Evolutionary conservation across 768 basidiomycete species (phyloP).

Genomic region (Omphalotus guepiniiformis): DNA sequence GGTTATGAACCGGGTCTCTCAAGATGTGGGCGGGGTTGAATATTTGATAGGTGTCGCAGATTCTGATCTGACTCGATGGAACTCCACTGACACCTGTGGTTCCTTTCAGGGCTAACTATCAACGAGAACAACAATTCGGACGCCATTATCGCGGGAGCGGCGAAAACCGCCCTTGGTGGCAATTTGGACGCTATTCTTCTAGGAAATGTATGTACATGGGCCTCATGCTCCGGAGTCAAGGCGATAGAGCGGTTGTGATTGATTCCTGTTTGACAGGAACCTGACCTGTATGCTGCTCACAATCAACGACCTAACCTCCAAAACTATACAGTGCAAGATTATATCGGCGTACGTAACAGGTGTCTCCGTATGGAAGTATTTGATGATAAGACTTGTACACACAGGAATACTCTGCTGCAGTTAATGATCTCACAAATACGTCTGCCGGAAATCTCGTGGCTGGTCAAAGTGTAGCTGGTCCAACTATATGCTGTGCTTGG

Average conservation of each 20-base stretch:
- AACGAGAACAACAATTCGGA: conserved; percentile 34
- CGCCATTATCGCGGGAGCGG: conserved; percentile 27
- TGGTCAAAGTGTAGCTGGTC: conserved; percentile 39
- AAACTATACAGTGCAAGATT: conserved; percentile 45
- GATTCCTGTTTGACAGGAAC: conserved; percentile 36
- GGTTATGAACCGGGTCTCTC: conserved; percentile 36
- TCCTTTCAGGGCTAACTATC: conserved; percentile 35
- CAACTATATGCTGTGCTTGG: conserved; percentile 51
- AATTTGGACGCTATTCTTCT: conserved; percentile 42
- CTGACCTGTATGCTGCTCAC: conserved; percentile 53
- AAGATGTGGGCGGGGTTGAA: conserved; percentile 22
- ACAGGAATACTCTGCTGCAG: conserved; percentile 41
- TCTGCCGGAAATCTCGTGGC: conserved; percentile 34
- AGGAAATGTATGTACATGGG: conserved; percentile 38
- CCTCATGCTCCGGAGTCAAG: neutral
- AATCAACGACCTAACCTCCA: conserved; percentile 32
- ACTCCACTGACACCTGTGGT: conserved; percentile 10
- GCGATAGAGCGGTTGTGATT: too few species aligned
- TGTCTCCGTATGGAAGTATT: neutral
- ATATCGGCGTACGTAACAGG: conserved; percentile 34
- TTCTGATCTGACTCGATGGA: neutral
- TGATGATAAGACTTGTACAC: too few species aligned
- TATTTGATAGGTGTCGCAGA: conserved; percentile 27
- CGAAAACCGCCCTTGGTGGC: conserved; percentile 32
- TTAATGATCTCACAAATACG: conserved; percentile 30